Percentiles rank a stretch among this genome's conserved stretches.
Conservation (phyloP, 129 eudicot genomes). For the Tanacetum coccineum region DNA sequence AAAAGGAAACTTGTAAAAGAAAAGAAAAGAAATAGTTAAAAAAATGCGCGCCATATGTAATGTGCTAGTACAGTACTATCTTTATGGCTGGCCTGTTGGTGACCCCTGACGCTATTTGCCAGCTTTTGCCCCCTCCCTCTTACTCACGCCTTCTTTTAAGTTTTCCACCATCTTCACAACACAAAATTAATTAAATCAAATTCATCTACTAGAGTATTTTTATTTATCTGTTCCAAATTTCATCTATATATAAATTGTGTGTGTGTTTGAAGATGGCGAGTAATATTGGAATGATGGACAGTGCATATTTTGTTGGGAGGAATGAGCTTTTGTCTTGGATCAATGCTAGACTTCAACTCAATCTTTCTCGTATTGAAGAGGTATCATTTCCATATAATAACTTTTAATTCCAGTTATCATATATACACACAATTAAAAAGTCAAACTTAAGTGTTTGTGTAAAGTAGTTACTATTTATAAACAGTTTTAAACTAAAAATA, state of each 20-base stretch:
- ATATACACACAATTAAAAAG: background rate
- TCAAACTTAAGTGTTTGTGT: no score
- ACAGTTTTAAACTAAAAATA: no score
- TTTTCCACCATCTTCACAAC: constrained; percentile 14
- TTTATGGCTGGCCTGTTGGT: constrained; percentile 32
- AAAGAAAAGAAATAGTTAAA: background rate
- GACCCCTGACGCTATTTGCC: constrained; percentile 35
- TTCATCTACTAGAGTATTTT: no score
- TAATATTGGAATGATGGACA: constrained; percentile 92
- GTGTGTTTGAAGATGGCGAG: constrained; percentile 45
- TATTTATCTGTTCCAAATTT: no score
- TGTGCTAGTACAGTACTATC: background rate
- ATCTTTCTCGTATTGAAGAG: constrained; percentile 90
- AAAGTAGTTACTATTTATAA: no score
- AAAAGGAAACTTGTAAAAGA: background rate
- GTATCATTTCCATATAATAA: constrained; percentile 23
- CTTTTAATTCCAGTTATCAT: background rate
- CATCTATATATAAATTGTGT: no score
- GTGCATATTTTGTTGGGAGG: constrained; percentile 96
- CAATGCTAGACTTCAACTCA: constrained; percentile 75
- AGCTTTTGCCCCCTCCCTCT: constrained; percentile 25
- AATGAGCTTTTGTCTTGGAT: constrained; percentile 87
- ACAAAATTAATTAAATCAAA: no score
- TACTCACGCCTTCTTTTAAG: background rate
- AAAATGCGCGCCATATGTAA: constrained; percentile 20